phyloP scores from a whole-genome alignment of 352 stramenopile species.

The Globisporangium sylvaticum region DNA sequence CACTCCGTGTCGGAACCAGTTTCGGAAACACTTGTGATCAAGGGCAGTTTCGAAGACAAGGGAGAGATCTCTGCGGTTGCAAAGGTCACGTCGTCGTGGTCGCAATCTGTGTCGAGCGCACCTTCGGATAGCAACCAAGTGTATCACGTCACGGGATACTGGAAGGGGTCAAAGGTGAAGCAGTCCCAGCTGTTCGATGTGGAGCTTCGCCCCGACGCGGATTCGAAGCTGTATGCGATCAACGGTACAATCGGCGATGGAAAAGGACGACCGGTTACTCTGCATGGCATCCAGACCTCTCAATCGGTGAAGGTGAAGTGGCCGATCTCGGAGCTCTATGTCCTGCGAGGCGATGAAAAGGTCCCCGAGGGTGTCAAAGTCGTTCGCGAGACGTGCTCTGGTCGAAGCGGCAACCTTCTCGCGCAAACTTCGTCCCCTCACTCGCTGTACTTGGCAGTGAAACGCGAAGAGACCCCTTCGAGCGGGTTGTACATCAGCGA shows the following conservation, averaged over 20 bases:
- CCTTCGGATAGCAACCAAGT: slow-evolving; percentile 19
- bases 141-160: slow-evolving; percentile 67
- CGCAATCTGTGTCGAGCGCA: slow-evolving; percentile 22
- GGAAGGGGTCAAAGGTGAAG: slow-evolving; percentile 68
- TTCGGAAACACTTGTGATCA: slow-evolving; percentile 48
- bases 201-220: slow-evolving; percentile 43
- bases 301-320: slow-evolving; percentile 61
- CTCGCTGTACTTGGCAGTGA: slow-evolving; percentile 71
- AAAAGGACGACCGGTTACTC: slow-evolving; percentile 40
- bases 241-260: slow-evolving; percentile 73
- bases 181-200: slow-evolving; percentile 74
- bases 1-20: slow-evolving; percentile 56
- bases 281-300: slow-evolving; percentile 64
- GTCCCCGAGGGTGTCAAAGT: slow-evolving; percentile 70
- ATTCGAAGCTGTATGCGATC: slow-evolving; percentile 35
- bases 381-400: slow-evolving; percentile 65
- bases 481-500: slow-evolving; percentile 56
- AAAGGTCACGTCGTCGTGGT: slow-evolving; percentile 39
- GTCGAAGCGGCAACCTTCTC: slow-evolving; percentile 65
- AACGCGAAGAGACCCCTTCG: slow-evolving; percentile 46
- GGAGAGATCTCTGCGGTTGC: slow-evolving; percentile 61
- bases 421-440: slow-evolving; percentile 69
- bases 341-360: slow-evolving; percentile 69
- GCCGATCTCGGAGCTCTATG: slow-evolving; percentile 68
- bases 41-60: slow-evolving; percentile 66